Evolutionary conservation across 331 rosid species (phyloP).

Genomic region (Rhamnella rubrinervis): DNA sequence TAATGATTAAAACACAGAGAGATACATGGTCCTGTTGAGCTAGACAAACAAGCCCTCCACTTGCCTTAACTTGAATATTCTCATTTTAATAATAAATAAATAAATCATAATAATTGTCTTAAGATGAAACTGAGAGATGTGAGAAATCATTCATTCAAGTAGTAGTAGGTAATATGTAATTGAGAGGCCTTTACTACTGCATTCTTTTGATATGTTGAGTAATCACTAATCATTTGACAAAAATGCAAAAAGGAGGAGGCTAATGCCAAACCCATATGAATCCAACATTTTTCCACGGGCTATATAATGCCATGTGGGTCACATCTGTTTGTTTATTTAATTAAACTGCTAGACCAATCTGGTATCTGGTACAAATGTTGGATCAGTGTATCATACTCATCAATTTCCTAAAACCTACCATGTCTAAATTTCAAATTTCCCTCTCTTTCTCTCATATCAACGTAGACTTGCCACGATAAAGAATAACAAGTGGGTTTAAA

Average conservation of each 20-base stretch:
- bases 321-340: constrained; percentile 3
- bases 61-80: constrained; percentile 12
- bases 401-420: not conserved
- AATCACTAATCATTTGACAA: constrained; percentile 30
- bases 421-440: constrained; percentile 18
- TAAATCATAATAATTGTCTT: constrained; percentile 6
- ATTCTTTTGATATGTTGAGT: constrained; percentile 33
- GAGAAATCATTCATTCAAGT: constrained; percentile 25
- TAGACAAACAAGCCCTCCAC: constrained; percentile 1
- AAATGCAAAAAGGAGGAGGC: constrained; percentile 26
- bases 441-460: not conserved
- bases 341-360: constrained; percentile 2
- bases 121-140: constrained; percentile 12
- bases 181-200: constrained; percentile 18
- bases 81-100: too few species aligned
- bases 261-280: constrained; percentile 34
- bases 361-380: not conserved
- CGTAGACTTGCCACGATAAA: not conserved
- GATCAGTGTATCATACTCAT: not conserved
- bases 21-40: constrained; percentile 12
- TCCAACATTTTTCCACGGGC: constrained; percentile 17
- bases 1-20: not conserved
- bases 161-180: constrained; percentile 5
- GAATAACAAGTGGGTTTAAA: constrained; percentile 13
- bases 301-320: constrained; percentile 9